Evolutionary conservation across 1,139 yeast genomes (phyloP).

Genomic region (Schwanniomyces etchellsii): DNA sequence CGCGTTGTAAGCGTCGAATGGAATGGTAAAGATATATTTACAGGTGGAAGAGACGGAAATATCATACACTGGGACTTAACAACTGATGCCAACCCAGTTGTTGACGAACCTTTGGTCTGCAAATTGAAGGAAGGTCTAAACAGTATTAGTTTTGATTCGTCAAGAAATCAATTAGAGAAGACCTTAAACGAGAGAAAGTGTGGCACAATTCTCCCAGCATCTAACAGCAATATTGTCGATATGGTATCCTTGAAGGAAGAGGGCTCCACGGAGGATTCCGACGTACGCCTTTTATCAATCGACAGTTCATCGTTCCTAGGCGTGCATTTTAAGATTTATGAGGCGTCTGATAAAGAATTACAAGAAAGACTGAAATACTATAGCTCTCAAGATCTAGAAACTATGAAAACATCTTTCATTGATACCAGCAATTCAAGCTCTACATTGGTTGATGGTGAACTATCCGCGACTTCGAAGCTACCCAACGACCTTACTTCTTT

Average conservation of each 20-base stretch:
- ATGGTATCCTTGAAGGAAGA: constrained; percentile 30
- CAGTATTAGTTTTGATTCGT: constrained; percentile 34
- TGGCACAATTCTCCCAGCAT: constrained; percentile 57
- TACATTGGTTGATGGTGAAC: constrained; percentile 20
- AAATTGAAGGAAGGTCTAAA: constrained; percentile 43
- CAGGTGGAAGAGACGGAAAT: constrained; percentile 68
- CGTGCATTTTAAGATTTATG: constrained; percentile 41
- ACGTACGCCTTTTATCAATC: constrained; percentile 41
- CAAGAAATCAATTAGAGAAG: constrained; percentile 24
- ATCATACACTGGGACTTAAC: constrained; percentile 69
- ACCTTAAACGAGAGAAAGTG: constrained; percentile 44
- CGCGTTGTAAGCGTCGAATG: constrained; percentile 52
- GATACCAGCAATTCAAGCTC: constrained; percentile 15
- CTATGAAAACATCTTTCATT: constrained; percentile 12
- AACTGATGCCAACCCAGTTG: constrained; percentile 11
- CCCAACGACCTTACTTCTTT: no score
- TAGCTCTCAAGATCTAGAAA: constrained; percentile 26
- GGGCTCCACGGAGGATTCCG: constrained; percentile 17
- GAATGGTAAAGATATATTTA: constrained; percentile 53
- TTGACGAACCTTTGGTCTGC: constrained; percentile 24
- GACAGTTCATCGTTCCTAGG: constrained; percentile 55
- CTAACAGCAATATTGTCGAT: constrained; percentile 43
- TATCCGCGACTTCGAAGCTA: no score
- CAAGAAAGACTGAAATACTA: constrained; percentile 24
- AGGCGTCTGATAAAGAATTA: constrained; percentile 21